Conservation (phyloP, 2,329 filamentous ascomycete genomes). For the Colletotrichum australisinense region DNA sequence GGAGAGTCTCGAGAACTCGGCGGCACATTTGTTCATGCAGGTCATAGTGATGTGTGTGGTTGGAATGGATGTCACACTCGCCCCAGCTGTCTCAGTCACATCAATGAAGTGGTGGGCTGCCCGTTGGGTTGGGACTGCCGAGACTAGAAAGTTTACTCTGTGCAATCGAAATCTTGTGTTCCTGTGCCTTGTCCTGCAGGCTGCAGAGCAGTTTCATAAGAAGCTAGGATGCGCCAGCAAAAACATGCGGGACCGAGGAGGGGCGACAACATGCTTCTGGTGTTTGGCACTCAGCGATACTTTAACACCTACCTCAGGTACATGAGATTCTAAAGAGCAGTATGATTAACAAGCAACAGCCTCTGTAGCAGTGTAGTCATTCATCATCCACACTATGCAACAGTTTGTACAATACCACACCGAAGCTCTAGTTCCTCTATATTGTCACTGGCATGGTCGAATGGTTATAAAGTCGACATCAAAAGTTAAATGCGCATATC, state of each 20-base stretch:
- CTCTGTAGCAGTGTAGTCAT: too few relatives aligned
- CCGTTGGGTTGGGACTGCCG: neutral
- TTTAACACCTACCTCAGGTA: too few relatives aligned
- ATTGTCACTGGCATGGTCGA: too few relatives aligned
- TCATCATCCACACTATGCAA: too few relatives aligned
- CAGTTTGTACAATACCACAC: too few relatives aligned
- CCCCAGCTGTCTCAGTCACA: neutral
- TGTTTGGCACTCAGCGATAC: too few relatives aligned
- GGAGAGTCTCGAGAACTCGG: neutral
- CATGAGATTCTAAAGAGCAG: too few relatives aligned
- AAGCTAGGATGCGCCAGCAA: neutral
- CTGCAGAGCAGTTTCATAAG: neutral
- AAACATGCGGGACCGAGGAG: neutral
- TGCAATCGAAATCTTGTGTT: neutral
- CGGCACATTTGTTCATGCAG: neutral
- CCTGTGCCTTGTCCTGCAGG: neutral
- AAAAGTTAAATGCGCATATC: too few relatives aligned
- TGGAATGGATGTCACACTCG: neutral
- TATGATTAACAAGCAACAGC: too few relatives aligned
- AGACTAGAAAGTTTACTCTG: neutral
- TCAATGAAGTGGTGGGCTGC: neutral
- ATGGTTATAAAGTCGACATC: too few relatives aligned
- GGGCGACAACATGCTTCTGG: neutral
- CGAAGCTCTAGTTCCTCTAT: too few relatives aligned
- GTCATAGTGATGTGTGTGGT: neutral